Percentiles rank a stretch among this genome's conserved stretches.
These are phyloP conservation scores for Nicotiana sylvestris DNA, from an alignment of 257 asterid genomes.

Conservation along the genomic window DNA sequence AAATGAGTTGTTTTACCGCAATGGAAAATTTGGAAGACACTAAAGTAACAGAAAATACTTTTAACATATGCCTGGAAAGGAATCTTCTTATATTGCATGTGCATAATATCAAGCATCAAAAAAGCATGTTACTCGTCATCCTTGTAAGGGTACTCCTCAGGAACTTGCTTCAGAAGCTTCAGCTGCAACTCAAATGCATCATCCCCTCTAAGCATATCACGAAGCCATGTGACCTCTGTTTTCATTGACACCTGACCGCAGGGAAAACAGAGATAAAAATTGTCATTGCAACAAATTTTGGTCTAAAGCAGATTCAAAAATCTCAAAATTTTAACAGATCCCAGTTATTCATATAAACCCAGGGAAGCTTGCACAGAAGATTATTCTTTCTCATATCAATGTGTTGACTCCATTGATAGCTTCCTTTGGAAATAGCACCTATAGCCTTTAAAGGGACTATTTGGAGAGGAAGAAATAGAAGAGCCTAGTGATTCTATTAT, in stretches of 20 bases:
- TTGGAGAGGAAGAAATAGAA: neutral
- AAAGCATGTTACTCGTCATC: constrained; percentile 66
- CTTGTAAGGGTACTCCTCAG: constrained; percentile 96
- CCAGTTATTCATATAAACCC: neutral
- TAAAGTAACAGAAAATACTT: neutral
- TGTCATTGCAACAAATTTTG: neutral
- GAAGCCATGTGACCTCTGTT: constrained; percentile 91
- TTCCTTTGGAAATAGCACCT: neutral
- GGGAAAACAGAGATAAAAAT: neutral
- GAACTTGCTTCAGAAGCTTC: constrained; percentile 91
- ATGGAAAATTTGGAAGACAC: neutral
- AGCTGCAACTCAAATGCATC: constrained; percentile 92
- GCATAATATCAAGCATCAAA: neutral
- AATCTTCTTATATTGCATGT: neutral
- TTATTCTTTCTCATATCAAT: neutral
- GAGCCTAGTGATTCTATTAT: too few relatives aligned
- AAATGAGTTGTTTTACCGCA: neutral
- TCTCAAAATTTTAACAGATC: constrained; percentile 9
- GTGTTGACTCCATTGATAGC: neutral
- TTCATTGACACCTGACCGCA: constrained; percentile 83
- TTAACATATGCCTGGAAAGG: neutral
- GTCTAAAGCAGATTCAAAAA: neutral
- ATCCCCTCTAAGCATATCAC: constrained; percentile 97
- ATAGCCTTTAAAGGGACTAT: neutral
- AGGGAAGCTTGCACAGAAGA: neutral